A percentile compares a stretch with the other conserved stretches of the same genome.
Conservation (phyloP, 371 early-diverging fungal genomes). For the Lichtheimia hyalospora region DNA sequence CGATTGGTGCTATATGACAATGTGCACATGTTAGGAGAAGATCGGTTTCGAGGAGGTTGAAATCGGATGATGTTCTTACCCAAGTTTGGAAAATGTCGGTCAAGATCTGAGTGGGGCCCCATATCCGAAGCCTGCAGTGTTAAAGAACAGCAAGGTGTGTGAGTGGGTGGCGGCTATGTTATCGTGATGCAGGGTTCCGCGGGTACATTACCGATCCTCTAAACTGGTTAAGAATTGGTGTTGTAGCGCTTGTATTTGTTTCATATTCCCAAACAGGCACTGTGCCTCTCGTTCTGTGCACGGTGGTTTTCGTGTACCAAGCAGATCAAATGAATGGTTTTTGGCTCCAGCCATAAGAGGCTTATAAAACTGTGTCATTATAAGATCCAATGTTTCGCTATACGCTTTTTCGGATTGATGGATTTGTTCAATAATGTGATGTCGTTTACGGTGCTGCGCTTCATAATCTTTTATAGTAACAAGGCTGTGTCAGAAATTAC, state of each 20-base stretch:
- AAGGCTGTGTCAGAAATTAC: background rate
- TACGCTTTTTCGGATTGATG: conserved; percentile 37
- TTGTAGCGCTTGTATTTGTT: too few species aligned
- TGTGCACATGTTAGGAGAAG: too few species aligned
- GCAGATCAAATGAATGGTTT: conserved; percentile 21
- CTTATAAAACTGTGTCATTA: conserved; percentile 24
- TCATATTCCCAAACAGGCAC: conserved; percentile 45
- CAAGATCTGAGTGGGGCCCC: conserved; percentile 23
- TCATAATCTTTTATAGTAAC: conserved; percentile 29
- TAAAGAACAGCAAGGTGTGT: too few species aligned
- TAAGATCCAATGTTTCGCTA: conserved; percentile 28
- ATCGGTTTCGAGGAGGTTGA: too few species aligned
- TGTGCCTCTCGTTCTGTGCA: conserved; percentile 44
- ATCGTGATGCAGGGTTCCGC: background rate
- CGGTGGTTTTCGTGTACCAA: conserved; percentile 36
- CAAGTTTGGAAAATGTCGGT: conserved; percentile 21
- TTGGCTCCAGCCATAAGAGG: conserved; percentile 14
- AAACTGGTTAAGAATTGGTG: too few species aligned
- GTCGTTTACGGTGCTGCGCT: conserved; percentile 33
- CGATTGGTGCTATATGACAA: background rate
- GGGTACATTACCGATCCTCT: too few species aligned
- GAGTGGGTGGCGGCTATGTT: background rate
- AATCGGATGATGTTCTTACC: conserved; percentile 11
- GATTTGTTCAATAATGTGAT: conserved; percentile 29
- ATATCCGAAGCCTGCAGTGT: conserved; percentile 14